Evolutionary conservation across 2,329 filamentous ascomycete species (phyloP), one percentile per base, ranked within the genome.

Genomic region (Trichoderma atroviride): DNA sequence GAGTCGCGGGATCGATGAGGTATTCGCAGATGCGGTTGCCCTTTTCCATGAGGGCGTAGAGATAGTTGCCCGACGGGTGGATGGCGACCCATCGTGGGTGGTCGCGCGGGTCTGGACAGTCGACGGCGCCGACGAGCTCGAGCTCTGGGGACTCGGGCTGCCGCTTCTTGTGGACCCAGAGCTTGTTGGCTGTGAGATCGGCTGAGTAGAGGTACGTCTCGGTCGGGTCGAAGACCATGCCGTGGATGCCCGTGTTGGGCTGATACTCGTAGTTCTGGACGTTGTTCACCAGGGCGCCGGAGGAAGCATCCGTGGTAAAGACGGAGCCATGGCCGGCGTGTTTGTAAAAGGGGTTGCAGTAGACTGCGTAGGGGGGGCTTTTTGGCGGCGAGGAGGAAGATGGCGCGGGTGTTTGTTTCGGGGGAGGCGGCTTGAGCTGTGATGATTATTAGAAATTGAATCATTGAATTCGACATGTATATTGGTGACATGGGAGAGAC

Each of bases 51-150:
- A 97, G 85, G 9, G 88, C 92, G 81, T 96, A 97, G 69, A 97
- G 85, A 79, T 93, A 94, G 69, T 89, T 87, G 24, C 92, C 92
- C 1, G 87, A 87, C 3, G 91, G 90, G 78, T 95, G 92, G 78
- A 96, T 90, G 74, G 92, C 92, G 16, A 96, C 92, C 93, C 93
- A 97, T 75, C 93, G 88, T 19, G 93, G 93, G 78, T 96, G 93
- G 79, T 97, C 93, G 71, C 85, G 85, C 3, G 87, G 81, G 57
- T 86, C 85, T 0, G 92, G 92, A 33, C 92, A 92, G 71, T 91
- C 87, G 40, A 94, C 84, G 76, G 86, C 89, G 73, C 92, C 92
- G 68, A 95, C 86, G 24, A 94, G 86, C 60, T 88, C 85, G 69
- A 96, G 81, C 63, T 85, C 82, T 19, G 91, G 91, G 1, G 57